phyloP scores from a whole-genome alignment of 2,329 filamentous ascomycete genomes.

The Arthrobotrys sinensis region DNA sequence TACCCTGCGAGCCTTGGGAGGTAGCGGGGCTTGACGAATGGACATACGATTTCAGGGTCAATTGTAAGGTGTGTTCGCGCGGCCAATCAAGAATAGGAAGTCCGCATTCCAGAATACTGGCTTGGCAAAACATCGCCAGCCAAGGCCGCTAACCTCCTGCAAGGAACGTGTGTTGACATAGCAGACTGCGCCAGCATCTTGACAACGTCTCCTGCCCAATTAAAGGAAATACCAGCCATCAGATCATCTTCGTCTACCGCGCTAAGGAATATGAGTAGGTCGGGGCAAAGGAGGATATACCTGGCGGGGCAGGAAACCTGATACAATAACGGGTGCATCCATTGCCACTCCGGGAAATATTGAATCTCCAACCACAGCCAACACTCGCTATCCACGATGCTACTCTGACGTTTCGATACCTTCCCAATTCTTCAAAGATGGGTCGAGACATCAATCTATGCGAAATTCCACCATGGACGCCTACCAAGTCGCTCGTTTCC shows the following conservation, averaged over 20 bases:
- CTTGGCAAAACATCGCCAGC: constrained; percentile 39
- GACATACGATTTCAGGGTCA: constrained; percentile 60
- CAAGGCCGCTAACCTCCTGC: constrained; percentile 28
- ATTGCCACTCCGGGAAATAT: constrained; percentile 57
- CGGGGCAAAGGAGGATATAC: constrained; percentile 20
- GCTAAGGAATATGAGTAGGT: constrained; percentile 48
- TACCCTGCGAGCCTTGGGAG: constrained; percentile 43
- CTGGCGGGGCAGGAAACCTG: constrained; percentile 33
- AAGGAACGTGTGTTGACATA: constrained; percentile 52
- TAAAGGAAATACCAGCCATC: constrained; percentile 40
- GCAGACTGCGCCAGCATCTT: constrained; percentile 23
- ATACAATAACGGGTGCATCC: constrained; percentile 24
- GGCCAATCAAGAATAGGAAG: constrained; percentile 60
- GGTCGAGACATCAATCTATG: constrained; percentile 53
- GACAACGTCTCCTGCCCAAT: constrained; percentile 51
- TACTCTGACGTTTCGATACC: constrained; percentile 39
- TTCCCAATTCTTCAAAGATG: constrained; percentile 57
- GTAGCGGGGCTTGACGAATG: constrained; percentile 49
- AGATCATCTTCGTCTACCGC: constrained; percentile 46
- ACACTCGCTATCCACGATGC: neutral
- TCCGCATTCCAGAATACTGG: constrained; percentile 35
- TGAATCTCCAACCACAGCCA: constrained; percentile 25
- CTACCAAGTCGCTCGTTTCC: constrained; percentile 31
- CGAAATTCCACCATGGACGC: constrained; percentile 35
- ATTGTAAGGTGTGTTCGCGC: constrained; percentile 19